These are phyloP conservation scores for Cokeromyces recurvatus DNA, from an alignment of 371 early-diverging fungal genomes.

Conservation along the genomic window DNA sequence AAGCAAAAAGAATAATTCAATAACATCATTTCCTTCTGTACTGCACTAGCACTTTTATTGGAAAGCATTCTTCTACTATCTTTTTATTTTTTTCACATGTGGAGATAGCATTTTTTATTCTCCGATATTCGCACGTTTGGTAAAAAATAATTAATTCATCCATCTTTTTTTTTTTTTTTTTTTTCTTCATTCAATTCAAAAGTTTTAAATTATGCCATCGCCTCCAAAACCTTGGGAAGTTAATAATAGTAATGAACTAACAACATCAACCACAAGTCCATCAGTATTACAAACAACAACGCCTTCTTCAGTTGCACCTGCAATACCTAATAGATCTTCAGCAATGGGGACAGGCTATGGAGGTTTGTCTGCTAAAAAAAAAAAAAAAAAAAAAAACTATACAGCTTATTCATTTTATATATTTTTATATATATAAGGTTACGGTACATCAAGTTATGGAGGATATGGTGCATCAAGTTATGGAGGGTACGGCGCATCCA, in stretches of 20 bases:
- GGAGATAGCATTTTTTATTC: background rate
- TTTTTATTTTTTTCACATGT: constrained; percentile 2
- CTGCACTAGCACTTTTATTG: too few relatives aligned
- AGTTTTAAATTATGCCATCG: constrained; percentile 68
- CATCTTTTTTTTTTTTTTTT: constrained; percentile 8
- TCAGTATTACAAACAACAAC: constrained; percentile 13
- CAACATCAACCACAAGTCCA: constrained; percentile 26
- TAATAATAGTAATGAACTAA: constrained; percentile 35
- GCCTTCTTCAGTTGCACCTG: constrained; percentile 12
- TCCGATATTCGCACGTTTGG: too few relatives aligned
- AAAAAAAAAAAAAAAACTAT: too few relatives aligned
- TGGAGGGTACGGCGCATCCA: constrained; percentile 6
- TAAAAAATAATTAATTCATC: too few relatives aligned
- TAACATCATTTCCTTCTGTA: too few relatives aligned
- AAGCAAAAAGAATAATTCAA: too few relatives aligned
- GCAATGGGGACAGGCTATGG: constrained; percentile 10
- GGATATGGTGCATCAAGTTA: constrained; percentile 10
- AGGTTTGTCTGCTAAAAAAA: background rate
- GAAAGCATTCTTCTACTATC: too few relatives aligned
- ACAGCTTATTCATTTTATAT: too few relatives aligned
- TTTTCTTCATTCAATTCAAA: background rate
- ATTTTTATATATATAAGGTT: too few relatives aligned
- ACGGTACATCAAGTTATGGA: constrained; percentile 17
- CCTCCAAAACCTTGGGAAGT: constrained; percentile 96
- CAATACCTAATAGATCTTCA: constrained; percentile 29